Percentiles rank a stretch among this genome's conserved stretches.
Evolutionary conservation across 1,284 basidiomycete genomes (phyloP).

Genomic region (Ustilago sp.): DNA sequence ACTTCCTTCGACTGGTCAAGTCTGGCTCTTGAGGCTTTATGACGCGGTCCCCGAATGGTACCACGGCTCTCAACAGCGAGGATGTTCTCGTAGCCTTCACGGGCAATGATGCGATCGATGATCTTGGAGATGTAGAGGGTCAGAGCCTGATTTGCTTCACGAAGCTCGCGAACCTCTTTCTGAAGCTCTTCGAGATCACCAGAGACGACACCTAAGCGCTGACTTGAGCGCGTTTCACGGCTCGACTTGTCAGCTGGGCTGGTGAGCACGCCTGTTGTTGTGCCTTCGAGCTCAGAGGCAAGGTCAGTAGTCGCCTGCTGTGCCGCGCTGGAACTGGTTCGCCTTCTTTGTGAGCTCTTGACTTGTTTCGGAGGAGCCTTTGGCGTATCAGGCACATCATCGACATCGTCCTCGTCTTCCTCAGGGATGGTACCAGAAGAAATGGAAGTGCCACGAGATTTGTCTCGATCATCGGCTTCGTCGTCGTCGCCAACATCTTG

Average conservation of each 20-base stretch:
- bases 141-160: slow-evolving; percentile 93
- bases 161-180: slow-evolving; percentile 87
- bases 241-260: slow-evolving; percentile 25
- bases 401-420: slow-evolving; percentile 54
- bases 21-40: slow-evolving; percentile 35
- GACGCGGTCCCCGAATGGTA: slow-evolving; percentile 44
- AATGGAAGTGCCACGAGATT: slow-evolving; percentile 18
- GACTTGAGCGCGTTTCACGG: slow-evolving; percentile 57
- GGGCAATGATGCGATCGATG: slow-evolving; percentile 90
- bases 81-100: slow-evolving; percentile 93
- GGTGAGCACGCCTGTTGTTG: slow-evolving; percentile 72
- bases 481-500: slow-evolving; percentile 29
- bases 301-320: slow-evolving; percentile 26
- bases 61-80: slow-evolving; percentile 81
- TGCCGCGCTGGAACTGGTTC: slow-evolving; percentile 10
- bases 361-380: slow-evolving; percentile 22
- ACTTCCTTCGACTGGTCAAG: slow-evolving; percentile 12
- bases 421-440: slow-evolving; percentile 40
- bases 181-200: slow-evolving; percentile 50
- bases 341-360: slow-evolving; percentile 27
- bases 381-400: slow-evolving; percentile 60
- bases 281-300: slow-evolving; percentile 85
- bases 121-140: slow-evolving; percentile 95
- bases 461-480: slow-evolving; percentile 24
- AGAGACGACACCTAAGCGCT: slow-evolving; percentile 47